Conservation (phyloP, 2,329 filamentous ascomycete genomes). For the Exophiala xenobiotica region DNA sequence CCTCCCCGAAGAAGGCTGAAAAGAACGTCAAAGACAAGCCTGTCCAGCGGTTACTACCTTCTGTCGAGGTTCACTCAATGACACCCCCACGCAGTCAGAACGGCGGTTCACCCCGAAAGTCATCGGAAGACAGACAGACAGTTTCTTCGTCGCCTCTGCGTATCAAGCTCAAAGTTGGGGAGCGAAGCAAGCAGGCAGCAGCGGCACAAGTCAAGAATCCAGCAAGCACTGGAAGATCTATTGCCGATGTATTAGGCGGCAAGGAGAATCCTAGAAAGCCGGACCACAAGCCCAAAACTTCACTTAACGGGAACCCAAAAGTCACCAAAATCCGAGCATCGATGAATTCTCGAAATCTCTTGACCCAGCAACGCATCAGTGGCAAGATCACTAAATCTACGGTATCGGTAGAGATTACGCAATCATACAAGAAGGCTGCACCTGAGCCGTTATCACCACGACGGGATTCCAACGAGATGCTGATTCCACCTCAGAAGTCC, state of each 20-base stretch:
- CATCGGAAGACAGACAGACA: neutral
- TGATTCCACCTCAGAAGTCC: constrained; percentile 9
- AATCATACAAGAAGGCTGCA: constrained; percentile 17
- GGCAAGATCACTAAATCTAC: constrained; percentile 26
- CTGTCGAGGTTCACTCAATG: constrained; percentile 25
- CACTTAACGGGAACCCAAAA: constrained; percentile 21
- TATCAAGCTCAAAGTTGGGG: constrained; percentile 22
- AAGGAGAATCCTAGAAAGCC: constrained; percentile 25
- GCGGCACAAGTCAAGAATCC: constrained; percentile 26
- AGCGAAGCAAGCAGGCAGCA: constrained; percentile 29
- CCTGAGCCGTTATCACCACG: constrained; percentile 24
- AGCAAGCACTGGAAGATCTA: constrained; percentile 25
- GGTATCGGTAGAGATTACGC: constrained; percentile 3
- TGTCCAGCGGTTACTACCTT: constrained; percentile 9
- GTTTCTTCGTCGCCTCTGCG: constrained; percentile 11
- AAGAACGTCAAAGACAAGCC: constrained; percentile 19
- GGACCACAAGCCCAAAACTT: constrained; percentile 20
- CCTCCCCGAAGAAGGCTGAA: constrained; percentile 37
- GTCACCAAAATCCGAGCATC: constrained; percentile 17
- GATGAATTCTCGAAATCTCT: constrained; percentile 2
- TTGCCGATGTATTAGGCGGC: constrained; percentile 28
- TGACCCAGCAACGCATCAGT: constrained; percentile 15
- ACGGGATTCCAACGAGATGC: constrained; percentile 20
- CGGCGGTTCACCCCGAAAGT: constrained; percentile 15
- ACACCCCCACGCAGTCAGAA: constrained; percentile 45